Conservation (phyloP, 192 early-diverging fungal species). For the Oehlia diaphana region DNA sequence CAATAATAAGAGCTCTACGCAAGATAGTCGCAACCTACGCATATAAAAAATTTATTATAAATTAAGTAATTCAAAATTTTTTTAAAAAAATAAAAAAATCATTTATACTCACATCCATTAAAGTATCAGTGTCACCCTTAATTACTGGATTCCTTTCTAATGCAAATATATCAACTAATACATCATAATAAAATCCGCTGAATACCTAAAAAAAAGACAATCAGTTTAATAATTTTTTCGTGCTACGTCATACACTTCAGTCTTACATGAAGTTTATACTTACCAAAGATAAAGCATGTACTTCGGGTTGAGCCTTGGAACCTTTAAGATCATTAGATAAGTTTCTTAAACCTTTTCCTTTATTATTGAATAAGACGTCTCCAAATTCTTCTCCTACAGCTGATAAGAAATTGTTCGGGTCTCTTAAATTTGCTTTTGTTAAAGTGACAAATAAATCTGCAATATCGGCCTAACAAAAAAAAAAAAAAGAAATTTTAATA, state of each 20-base stretch:
- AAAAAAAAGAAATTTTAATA: background rate
- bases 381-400: slow-evolving; percentile 24
- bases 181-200: slow-evolving; percentile 18
- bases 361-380: background rate
- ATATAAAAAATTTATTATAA: background rate
- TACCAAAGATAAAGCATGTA: slow-evolving; percentile 9
- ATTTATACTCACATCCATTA: background rate
- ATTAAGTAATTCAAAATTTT: background rate
- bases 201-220: slow-evolving; percentile 1
- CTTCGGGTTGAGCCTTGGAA: background rate
- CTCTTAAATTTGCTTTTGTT: slow-evolving; percentile 6
- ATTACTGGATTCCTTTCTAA: slow-evolving; percentile 3
- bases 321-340: slow-evolving; percentile 3
- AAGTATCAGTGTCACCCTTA: background rate
- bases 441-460: background rate
- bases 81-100: background rate
- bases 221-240: too few relatives aligned
- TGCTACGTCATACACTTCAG: background rate
- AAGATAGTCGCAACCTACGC: background rate
- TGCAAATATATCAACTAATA: background rate
- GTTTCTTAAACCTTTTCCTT: slow-evolving; percentile 20
- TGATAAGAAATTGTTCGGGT: slow-evolving; percentile 1
- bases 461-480: background rate
- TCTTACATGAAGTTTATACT: background rate
- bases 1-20: slow-evolving; percentile 1